Percentiles rank a stretch among this genome's conserved stretches.
Evolutionary conservation across 2,329 filamentous ascomycete genomes (phyloP).

Genomic region (Pezicula neosporulosa): DNA sequence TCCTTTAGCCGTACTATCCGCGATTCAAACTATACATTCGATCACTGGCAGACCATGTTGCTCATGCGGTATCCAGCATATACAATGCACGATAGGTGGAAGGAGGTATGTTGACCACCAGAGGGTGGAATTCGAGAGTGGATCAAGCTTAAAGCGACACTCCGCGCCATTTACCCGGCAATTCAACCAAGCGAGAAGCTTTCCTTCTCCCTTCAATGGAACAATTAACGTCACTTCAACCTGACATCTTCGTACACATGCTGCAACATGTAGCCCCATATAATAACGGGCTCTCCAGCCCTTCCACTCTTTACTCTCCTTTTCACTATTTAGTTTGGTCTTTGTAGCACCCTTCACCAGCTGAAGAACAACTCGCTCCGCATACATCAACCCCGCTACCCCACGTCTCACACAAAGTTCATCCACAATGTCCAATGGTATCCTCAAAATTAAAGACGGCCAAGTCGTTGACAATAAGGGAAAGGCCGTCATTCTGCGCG

Average conservation of each 20-base stretch:
- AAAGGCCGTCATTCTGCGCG: slow-evolving; percentile 33
- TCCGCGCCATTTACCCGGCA: not conserved
- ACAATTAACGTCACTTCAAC: too few relatives aligned
- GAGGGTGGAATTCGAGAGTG: too few relatives aligned
- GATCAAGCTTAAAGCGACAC: too few relatives aligned
- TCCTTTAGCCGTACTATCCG: too few relatives aligned
- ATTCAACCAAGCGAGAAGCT: not conserved
- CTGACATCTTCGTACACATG: not conserved
- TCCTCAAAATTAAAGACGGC: slow-evolving; percentile 31
- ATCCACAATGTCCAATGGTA: slow-evolving; percentile 19
- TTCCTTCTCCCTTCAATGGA: not conserved
- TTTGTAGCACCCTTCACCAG: too few relatives aligned
- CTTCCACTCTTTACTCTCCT: not conserved
- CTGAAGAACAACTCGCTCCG: too few relatives aligned
- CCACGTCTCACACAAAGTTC: not conserved
- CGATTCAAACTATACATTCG: too few relatives aligned
- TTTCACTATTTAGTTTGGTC: not conserved
- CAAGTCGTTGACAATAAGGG: slow-evolving; percentile 31
- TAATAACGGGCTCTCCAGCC: not conserved
- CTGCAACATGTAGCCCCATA: not conserved
- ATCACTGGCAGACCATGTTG: too few relatives aligned
- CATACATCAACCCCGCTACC: not conserved
- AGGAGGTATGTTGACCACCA: too few relatives aligned
- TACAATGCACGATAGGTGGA: too few relatives aligned
- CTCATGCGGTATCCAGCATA: too few relatives aligned